phyloP scores from a whole-genome alignment of 1,284 basidiomycete genomes.

The Schizophyllum amplum region DNA sequence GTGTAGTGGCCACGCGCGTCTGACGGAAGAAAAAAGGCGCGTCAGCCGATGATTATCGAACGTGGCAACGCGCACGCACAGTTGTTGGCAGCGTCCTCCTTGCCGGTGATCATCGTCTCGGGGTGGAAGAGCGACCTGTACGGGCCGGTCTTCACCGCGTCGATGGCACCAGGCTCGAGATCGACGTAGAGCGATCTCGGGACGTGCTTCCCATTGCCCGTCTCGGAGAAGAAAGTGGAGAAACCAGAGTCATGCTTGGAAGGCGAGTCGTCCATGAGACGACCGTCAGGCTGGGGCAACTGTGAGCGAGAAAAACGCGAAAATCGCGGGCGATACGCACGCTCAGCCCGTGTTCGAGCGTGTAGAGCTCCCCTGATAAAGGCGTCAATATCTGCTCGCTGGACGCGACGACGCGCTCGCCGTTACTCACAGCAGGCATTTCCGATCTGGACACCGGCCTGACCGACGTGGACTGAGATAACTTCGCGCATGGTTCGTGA shows the following conservation, averaged over 20 bases:
- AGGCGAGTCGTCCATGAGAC: constrained; percentile 69
- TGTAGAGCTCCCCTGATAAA: constrained; percentile 66
- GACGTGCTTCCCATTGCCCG: constrained; percentile 91
- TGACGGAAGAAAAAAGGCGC: constrained; percentile 23
- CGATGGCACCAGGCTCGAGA: constrained; percentile 93
- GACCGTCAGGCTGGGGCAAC: constrained; percentile 78
- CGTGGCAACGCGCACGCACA: constrained; percentile 46
- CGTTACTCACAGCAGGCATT: constrained; percentile 83
- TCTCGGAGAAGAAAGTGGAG: constrained; percentile 94
- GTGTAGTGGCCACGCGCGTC: constrained; percentile 99
- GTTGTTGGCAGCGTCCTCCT: constrained; percentile 99
- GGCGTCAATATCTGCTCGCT: constrained; percentile 11
- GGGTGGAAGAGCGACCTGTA: constrained; percentile 98
- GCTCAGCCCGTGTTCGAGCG: constrained; percentile 95
- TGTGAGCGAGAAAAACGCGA: constrained; percentile 4
- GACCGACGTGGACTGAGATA: constrained; percentile 91
- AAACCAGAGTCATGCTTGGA: constrained; percentile 84
- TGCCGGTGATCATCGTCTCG: constrained; percentile 97
- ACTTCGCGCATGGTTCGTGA: constrained; percentile 70
- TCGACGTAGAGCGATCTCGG: constrained; percentile 97
- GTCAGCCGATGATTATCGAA: constrained; percentile 10
- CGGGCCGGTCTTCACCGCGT: constrained; percentile 92
- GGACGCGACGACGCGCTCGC: constrained; percentile 12
- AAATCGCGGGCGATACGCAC: constrained; percentile 39
- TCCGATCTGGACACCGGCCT: constrained; percentile 95